Evolutionary conservation across 2,329 filamentous ascomycete species (phyloP).

Genomic region (Trichoderma breve): DNA sequence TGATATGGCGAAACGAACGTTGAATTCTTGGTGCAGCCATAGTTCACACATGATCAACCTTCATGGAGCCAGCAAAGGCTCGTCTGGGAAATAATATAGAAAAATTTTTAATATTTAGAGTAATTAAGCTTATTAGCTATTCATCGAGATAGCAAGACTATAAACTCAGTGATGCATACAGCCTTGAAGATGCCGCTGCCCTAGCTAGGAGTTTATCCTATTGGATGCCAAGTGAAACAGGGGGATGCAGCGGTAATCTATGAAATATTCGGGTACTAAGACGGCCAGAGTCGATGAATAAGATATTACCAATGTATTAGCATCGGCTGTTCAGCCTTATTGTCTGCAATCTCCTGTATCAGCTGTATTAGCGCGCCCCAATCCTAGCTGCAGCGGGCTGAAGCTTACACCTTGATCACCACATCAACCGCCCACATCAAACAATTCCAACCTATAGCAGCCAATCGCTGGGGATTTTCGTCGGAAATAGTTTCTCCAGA

Average conservation of each 20-base stretch:
- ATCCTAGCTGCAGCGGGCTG: neutral
- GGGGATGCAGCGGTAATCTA: neutral
- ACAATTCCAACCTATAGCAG: neutral
- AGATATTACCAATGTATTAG: neutral
- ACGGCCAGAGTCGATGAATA: neutral
- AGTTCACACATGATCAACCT: neutral
- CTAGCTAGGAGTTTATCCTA: neutral
- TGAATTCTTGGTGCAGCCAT: neutral
- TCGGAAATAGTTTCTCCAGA: neutral
- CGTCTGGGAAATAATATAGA: neutral
- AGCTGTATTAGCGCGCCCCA: neutral
- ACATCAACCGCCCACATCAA: neutral
- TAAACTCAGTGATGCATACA: neutral
- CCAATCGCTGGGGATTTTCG: neutral
- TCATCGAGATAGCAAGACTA: neutral
- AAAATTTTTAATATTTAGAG: neutral
- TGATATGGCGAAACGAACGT: neutral
- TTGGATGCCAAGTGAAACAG: neutral
- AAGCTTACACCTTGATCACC: neutral
- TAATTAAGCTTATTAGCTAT: neutral
- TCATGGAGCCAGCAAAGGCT: neutral
- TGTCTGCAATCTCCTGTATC: neutral
- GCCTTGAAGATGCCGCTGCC: neutral
- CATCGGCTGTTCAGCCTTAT: neutral
- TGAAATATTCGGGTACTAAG: neutral